These are phyloP conservation scores for Hawksworthiomyces lignivorus DNA, from an alignment of 2,329 filamentous ascomycete genomes.

Conservation along the genomic window DNA sequence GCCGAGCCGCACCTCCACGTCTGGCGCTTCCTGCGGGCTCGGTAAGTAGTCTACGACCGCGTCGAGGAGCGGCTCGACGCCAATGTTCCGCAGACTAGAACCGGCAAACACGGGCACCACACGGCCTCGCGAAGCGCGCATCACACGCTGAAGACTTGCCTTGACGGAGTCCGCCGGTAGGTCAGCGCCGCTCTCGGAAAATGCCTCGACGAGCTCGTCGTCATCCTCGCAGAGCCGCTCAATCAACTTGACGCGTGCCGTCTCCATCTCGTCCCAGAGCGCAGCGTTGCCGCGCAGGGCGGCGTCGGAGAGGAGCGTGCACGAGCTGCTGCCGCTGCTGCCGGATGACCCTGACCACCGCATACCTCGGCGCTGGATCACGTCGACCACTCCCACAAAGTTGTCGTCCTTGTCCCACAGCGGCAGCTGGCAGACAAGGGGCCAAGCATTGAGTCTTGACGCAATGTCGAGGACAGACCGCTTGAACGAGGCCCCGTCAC, in stretches of 20 bases:
- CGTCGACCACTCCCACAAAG: constrained; percentile 79
- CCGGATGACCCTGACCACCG: constrained; percentile 60
- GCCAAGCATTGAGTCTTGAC: constrained; percentile 70
- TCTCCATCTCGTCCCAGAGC: constrained; percentile 60
- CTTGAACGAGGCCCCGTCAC: constrained; percentile 74
- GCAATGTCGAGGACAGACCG: constrained; percentile 82
- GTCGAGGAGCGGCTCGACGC: constrained; percentile 85
- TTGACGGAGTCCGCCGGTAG: constrained; percentile 62
- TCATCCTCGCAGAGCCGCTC: constrained; percentile 86
- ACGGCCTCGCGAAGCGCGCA: constrained; percentile 59
- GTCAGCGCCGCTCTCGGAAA: constrained; percentile 69
- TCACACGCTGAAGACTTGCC: constrained; percentile 63
- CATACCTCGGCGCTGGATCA: constrained; percentile 66
- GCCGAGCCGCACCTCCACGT: constrained; percentile 28
- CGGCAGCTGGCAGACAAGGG: constrained; percentile 87
- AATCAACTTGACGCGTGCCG: constrained; percentile 68
- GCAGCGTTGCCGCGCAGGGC: constrained; percentile 43
- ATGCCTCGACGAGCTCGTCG: constrained; percentile 75
- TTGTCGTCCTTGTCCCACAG: constrained; percentile 77
- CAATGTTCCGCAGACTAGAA: constrained; percentile 88
- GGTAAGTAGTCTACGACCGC: constrained; percentile 83
- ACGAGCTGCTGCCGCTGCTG: constrained; percentile 23
- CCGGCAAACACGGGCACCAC: constrained; percentile 84
- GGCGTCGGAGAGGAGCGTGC: constrained; percentile 21
- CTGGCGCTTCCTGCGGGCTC: constrained; percentile 46